Percentiles rank a stretch among this genome's conserved stretches.
Evolutionary conservation across 2,329 filamentous ascomycete genomes (phyloP).

Genomic region (Sporothrix mexicana): DNA sequence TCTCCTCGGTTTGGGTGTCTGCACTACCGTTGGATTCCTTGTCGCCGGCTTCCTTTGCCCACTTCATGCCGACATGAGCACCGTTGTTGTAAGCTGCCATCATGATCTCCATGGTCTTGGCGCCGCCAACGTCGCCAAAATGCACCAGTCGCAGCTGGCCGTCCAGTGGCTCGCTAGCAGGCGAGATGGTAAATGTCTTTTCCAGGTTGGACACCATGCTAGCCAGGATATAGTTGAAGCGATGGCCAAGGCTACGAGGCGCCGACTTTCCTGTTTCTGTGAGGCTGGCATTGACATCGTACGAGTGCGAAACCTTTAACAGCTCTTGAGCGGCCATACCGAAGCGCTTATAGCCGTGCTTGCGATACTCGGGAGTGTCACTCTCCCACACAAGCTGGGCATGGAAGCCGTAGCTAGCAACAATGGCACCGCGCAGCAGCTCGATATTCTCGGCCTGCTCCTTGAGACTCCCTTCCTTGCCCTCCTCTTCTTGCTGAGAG

Average conservation of each 20-base stretch:
- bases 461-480: slow-evolving; percentile 21
- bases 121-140: slow-evolving; percentile 70
- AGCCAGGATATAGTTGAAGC: slow-evolving; percentile 78
- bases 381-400: slow-evolving; percentile 88
- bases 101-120: slow-evolving; percentile 80
- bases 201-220: slow-evolving; percentile 83
- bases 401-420: slow-evolving; percentile 89
- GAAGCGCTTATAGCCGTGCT: slow-evolving; percentile 78
- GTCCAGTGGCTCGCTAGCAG: slow-evolving; percentile 71
- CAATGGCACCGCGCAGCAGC: slow-evolving; percentile 72
- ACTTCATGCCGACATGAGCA: slow-evolving; percentile 58
- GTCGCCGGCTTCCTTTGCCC: slow-evolving; percentile 50
- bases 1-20: slow-evolving; percentile 52
- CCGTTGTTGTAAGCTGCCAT: slow-evolving; percentile 64
- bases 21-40: slow-evolving; percentile 58
- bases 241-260: slow-evolving; percentile 31
- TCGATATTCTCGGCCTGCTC: slow-evolving; percentile 44
- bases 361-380: slow-evolving; percentile 81
- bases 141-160: slow-evolving; percentile 73
- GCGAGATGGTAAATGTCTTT: slow-evolving; percentile 80
- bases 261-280: slow-evolving; percentile 40
- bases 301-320: slow-evolving; percentile 61
- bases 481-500: slow-evolving; percentile 35
- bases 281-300: slow-evolving; percentile 50
- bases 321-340: slow-evolving; percentile 81